A percentile compares a stretch with the other conserved stretches of the same genome.
Evolutionary conservation across 2,329 filamentous ascomycete species (phyloP).

Genomic region (Phialophora verrucosa): DNA sequence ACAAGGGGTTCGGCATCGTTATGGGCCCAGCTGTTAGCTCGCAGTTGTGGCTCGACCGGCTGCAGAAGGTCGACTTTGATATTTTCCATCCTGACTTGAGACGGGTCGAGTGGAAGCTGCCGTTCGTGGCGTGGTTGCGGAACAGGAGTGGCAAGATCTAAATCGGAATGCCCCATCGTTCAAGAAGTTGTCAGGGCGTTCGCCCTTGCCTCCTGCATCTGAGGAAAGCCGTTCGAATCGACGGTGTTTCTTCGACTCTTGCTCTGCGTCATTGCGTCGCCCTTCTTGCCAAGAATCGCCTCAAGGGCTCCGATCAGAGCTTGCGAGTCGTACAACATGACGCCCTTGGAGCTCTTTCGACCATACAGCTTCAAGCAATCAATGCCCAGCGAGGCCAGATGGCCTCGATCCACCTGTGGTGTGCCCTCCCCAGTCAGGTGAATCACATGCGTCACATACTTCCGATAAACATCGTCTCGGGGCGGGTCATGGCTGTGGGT

Average conservation of each 20-base stretch:
- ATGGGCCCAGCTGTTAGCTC: slow-evolving; percentile 76
- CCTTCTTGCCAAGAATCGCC: slow-evolving; percentile 71
- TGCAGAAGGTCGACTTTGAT: slow-evolving; percentile 86
- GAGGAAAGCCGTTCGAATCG: slow-evolving; percentile 37
- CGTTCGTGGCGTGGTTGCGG: slow-evolving; percentile 75
- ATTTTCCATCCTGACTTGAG: slow-evolving; percentile 69
- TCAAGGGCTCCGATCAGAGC: slow-evolving; percentile 77
- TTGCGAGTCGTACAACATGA: slow-evolving; percentile 74
- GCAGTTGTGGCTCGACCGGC: slow-evolving; percentile 74
- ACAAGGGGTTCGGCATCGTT: slow-evolving; percentile 70
- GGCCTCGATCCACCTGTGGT: slow-evolving; percentile 36
- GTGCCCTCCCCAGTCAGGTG: slow-evolving; percentile 37
- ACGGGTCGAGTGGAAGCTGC: slow-evolving; percentile 78
- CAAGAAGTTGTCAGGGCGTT: slow-evolving; percentile 2
- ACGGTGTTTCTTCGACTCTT: slow-evolving; percentile 65
- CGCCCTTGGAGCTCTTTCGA: slow-evolving; percentile 59
- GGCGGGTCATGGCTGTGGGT: neutral
- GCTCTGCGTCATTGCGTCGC: slow-evolving; percentile 56
- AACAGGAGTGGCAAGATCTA: slow-evolving; percentile 61
- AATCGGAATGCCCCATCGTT: neutral
- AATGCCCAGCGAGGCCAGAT: slow-evolving; percentile 53
- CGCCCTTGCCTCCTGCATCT: slow-evolving; percentile 10
- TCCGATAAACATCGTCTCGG: slow-evolving; percentile 34
- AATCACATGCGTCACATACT: slow-evolving; percentile 40
- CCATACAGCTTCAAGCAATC: slow-evolving; percentile 80